Percentiles rank a stretch among this genome's conserved stretches.
Evolutionary conservation across 202 grass and related monocot species (phyloP).

Genomic region (Digitaria exilis): DNA sequence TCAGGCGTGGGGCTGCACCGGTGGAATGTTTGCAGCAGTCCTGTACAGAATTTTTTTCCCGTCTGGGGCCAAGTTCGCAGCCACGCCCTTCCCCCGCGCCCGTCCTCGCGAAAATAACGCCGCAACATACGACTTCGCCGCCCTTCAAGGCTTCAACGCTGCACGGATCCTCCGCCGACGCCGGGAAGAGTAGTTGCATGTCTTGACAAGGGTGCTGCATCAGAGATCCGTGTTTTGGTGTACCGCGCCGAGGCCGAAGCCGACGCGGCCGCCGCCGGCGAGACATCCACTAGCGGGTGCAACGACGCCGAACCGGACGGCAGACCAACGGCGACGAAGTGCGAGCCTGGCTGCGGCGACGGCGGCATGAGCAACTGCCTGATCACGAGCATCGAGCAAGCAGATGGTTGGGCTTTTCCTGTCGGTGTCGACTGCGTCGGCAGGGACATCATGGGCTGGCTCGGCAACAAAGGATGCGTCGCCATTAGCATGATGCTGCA

Average conservation of each 20-base stretch:
- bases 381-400: constrained; percentile 80
- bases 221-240: constrained; percentile 65
- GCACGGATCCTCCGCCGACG: too few species aligned
- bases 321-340: background rate
- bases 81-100: too few species aligned
- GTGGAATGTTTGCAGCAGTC: too few species aligned
- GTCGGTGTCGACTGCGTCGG: constrained; percentile 76
- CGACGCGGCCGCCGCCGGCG: constrained; percentile 30
- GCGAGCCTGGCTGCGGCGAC: background rate
- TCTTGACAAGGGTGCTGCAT: too few species aligned
- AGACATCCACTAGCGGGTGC: constrained; percentile 24
- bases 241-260: constrained; percentile 57
- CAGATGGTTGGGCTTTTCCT: constrained; percentile 98
- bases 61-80: too few species aligned
- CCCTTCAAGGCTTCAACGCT: too few species aligned
- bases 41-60: too few species aligned
- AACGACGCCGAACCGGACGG: constrained; percentile 24
- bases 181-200: too few species aligned
- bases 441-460: constrained; percentile 91
- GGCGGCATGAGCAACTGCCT: constrained; percentile 71
- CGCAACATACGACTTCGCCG: too few species aligned
- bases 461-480: constrained; percentile 97
- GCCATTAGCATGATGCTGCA: constrained; percentile 87
- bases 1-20: too few species aligned
- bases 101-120: too few species aligned